Percentiles rank a stretch among this genome's conserved stretches.
These are phyloP conservation scores for Agroathelia rolfsii DNA, from an alignment of 1,284 basidiomycete genomes.

Conservation along the genomic window DNA sequence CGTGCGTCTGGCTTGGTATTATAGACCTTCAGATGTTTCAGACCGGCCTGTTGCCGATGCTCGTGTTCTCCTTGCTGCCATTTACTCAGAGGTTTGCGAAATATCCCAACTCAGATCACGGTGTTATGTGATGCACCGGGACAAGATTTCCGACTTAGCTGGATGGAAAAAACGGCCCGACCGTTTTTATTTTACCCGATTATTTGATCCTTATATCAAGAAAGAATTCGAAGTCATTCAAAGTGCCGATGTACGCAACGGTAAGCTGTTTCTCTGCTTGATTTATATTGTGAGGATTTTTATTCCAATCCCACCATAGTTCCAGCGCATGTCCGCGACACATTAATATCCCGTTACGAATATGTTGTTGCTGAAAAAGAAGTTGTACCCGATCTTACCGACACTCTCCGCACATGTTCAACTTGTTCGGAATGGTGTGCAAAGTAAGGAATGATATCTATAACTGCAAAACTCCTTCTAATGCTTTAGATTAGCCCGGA, in stretches of 20 bases:
- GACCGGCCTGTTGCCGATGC: slow-evolving; percentile 80
- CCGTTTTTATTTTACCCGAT: slow-evolving; percentile 88
- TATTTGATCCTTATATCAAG: slow-evolving; percentile 97
- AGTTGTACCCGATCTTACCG: slow-evolving; percentile 84
- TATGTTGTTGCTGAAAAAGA: slow-evolving; percentile 93
- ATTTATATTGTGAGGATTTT: too few species aligned
- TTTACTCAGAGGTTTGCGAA: slow-evolving; percentile 92
- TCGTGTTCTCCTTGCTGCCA: slow-evolving; percentile 84
- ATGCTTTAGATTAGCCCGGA: too few species aligned
- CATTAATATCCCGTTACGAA: slow-evolving; percentile 78
- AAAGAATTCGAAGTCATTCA: slow-evolving; percentile 96
- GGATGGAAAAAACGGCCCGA: slow-evolving; percentile 95
- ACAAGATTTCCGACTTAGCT: slow-evolving; percentile 87
- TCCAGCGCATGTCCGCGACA: slow-evolving; percentile 68
- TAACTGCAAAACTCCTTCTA: too few species aligned
- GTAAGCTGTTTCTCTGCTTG: slow-evolving; percentile 40
- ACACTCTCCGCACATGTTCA: slow-evolving; percentile 76
- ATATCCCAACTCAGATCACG: slow-evolving; percentile 84
- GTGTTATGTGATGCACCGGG: slow-evolving; percentile 89
- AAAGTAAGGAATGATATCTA: slow-evolving; percentile 40
- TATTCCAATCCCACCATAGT: too few species aligned
- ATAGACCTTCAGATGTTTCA: slow-evolving; percentile 83
- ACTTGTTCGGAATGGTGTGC: slow-evolving; percentile 85
- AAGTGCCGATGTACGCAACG: slow-evolving; percentile 78
- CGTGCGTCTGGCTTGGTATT: slow-evolving; percentile 88